phyloP scores from a whole-genome alignment of 805 yeast species.

The Candida glaebosa region DNA sequence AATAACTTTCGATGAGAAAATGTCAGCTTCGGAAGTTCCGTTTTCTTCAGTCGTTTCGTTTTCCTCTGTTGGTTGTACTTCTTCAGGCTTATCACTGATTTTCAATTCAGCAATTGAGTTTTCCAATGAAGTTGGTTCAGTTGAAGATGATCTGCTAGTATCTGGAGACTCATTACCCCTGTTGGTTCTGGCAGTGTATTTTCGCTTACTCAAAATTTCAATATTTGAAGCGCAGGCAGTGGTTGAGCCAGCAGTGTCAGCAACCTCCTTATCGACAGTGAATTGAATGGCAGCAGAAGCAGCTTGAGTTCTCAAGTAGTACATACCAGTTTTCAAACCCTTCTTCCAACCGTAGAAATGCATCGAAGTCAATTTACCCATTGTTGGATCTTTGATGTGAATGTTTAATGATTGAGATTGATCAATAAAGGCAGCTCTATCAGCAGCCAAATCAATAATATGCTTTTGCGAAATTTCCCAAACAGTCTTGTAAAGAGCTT shows the following conservation, averaged over 20 bases:
- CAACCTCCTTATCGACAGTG: constrained; percentile 46
- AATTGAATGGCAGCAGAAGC: constrained; percentile 97
- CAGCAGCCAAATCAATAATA: constrained; percentile 64
- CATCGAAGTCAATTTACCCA: constrained; percentile 96
- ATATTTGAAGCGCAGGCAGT: constrained; percentile 24
- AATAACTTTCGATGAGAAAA: constrained; percentile 87
- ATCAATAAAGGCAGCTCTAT: constrained; percentile 76
- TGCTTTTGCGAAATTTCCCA: constrained; percentile 62
- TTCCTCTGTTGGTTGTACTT: constrained; percentile 11
- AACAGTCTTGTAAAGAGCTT: constrained; percentile 55
- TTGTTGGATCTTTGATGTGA: constrained; percentile 84
- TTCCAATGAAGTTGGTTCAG: constrained; percentile 43
- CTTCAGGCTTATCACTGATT: constrained; percentile 24
- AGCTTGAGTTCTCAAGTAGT: constrained; percentile 95
- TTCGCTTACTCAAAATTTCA: constrained; percentile 38
- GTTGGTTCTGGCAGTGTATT: constrained; percentile 23
- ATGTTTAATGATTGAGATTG: constrained; percentile 94
- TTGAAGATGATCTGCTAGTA: constrained; percentile 25
- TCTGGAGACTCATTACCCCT: constrained; percentile 20
- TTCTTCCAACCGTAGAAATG: constrained; percentile 99
- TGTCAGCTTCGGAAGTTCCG: constrained; percentile 58
- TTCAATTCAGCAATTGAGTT: constrained; percentile 45
- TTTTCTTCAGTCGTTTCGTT: constrained; percentile 13
- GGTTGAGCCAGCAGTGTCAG: constrained; percentile 35
- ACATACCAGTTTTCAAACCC: constrained; percentile 98